A percentile compares a stretch with the other conserved stretches of the same genome.
phyloP scores from a whole-genome alignment of 805 yeast species.

The Yarrowia yakushimensis region DNA sequence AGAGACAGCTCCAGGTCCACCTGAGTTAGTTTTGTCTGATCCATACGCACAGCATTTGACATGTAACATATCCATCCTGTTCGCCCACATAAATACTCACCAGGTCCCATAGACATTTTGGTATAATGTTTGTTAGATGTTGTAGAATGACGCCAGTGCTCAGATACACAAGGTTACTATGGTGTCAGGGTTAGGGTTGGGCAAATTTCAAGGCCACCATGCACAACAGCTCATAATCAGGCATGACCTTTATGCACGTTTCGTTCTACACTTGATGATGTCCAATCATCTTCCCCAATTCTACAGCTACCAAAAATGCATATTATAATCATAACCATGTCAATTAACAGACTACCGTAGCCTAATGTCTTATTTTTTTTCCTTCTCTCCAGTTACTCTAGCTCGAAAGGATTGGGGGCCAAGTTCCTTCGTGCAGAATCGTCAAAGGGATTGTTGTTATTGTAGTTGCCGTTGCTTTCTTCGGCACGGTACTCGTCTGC shows the following conservation, averaged over 20 bases:
- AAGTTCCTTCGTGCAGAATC: conserved; percentile 10
- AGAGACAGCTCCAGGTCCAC: conserved; percentile 24
- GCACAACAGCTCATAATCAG: conserved; percentile 5
- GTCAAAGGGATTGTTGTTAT: conserved; percentile 12
- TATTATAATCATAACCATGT: background rate
- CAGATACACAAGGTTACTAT: background rate
- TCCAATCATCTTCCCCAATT: too few relatives aligned
- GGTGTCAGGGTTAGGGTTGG: background rate
- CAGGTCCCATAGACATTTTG: conserved; percentile 23
- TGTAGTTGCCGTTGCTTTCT: background rate
- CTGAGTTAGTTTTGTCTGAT: background rate
- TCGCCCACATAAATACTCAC: background rate
- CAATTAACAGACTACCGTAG: background rate
- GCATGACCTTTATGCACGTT: background rate
- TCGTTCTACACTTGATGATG: background rate
- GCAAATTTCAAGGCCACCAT: background rate
- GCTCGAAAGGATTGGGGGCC: conserved; percentile 20
- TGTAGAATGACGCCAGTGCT: background rate
- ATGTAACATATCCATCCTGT: background rate
- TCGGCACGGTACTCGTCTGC: background rate
- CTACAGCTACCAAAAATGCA: too few relatives aligned
- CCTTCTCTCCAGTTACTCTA: conserved; percentile 13
- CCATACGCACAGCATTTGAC: background rate
- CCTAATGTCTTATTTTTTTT: background rate
- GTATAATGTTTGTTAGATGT: background rate